Evolutionary conservation across 768 basidiomycete species (phyloP).

Genomic region (Hypholoma sublateritium): DNA sequence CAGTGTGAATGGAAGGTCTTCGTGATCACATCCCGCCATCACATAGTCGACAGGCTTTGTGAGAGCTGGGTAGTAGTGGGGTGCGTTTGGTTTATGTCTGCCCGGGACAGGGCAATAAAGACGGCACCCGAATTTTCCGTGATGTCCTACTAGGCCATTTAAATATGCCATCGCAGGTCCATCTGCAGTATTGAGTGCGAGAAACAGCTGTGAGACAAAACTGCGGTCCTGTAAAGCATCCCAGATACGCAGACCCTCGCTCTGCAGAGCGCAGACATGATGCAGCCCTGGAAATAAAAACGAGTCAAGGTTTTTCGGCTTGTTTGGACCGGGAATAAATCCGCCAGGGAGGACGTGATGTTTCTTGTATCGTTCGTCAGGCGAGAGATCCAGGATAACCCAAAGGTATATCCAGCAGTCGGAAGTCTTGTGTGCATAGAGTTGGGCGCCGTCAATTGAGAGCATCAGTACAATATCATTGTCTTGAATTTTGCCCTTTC

Average conservation of each 20-base stretch:
- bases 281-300: slow-evolving; percentile 19
- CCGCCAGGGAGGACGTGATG: slow-evolving; percentile 22
- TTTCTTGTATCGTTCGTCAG: not conserved
- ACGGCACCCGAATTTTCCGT: not conserved
- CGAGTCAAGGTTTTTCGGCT: slow-evolving; percentile 20
- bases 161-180: slow-evolving; percentile 25
- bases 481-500: slow-evolving; percentile 18
- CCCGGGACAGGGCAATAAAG: slow-evolving; percentile 30
- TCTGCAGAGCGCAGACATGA: slow-evolving; percentile 13
- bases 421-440: slow-evolving; percentile 29
- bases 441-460: slow-evolving; percentile 39
- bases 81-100: slow-evolving; percentile 20
- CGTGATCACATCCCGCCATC: slow-evolving; percentile 8
- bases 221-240: slow-evolving; percentile 18
- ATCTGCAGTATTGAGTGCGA: slow-evolving; percentile 22
- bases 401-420: slow-evolving; percentile 30
- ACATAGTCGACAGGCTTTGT: slow-evolving; percentile 23
- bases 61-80: slow-evolving; percentile 33
- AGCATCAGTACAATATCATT: slow-evolving; percentile 33
- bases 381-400: slow-evolving; percentile 31
- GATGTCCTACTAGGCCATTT: slow-evolving; percentile 29
- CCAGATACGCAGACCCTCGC: slow-evolving; percentile 23
- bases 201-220: slow-evolving; percentile 3
- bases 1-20: slow-evolving; percentile 4
- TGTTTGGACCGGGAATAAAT: slow-evolving; percentile 24